Base-by-base conservation (phyloP, 768 basidiomycete species). In the Hydnomerulius pinastri region DNA sequence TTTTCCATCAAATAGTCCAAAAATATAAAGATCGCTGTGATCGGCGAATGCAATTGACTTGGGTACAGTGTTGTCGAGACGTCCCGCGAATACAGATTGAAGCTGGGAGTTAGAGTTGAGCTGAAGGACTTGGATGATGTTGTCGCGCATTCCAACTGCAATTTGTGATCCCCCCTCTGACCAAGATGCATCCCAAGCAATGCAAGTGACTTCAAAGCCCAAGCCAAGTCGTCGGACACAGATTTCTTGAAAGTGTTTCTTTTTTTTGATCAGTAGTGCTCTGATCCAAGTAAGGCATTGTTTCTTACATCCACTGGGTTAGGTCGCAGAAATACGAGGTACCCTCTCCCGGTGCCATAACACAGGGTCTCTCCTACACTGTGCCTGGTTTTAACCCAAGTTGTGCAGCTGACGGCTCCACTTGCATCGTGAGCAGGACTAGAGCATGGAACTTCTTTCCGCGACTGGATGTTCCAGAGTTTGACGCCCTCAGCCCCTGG, bases 241-340 rank as follows among this genome's bases (percentile, higher is more conserved):
- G 6, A 55, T 51, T 33, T 57, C 42, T 23, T 57, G 56, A 38
- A 30, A 57, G 4, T 36, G 23, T 33, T 36, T 53, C 49, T 54
- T 20, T 18, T 17, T n/a, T 28, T 3, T 13, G 27, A n/a, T 51
- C 11, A 23, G 24, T 35, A 17, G 5, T 12, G 13, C n/a, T 17
- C 21, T 15, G 23, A 40, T 36, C 4, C 27, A 35, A 12, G 15
- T 29, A 2, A 17, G 24, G 24, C 15, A 21, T 12, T 15, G 18
- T 29, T n/a, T 43, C 56, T 54, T 39, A 54, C 56, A 43, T 55
- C 45, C 4, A 32, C 20, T n/a, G 47, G 53, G 21, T 48, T 51
- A 1, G 32, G 23, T 1, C 35, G 10, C 18, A 57, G 11, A 11
- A 54, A 54, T 3, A 54, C 36, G 0, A 57, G 8, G 6, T 57